Conservation (phyloP, 495 filamentous ascomycete species). For the Thermothielavioides terrestris region DNA sequence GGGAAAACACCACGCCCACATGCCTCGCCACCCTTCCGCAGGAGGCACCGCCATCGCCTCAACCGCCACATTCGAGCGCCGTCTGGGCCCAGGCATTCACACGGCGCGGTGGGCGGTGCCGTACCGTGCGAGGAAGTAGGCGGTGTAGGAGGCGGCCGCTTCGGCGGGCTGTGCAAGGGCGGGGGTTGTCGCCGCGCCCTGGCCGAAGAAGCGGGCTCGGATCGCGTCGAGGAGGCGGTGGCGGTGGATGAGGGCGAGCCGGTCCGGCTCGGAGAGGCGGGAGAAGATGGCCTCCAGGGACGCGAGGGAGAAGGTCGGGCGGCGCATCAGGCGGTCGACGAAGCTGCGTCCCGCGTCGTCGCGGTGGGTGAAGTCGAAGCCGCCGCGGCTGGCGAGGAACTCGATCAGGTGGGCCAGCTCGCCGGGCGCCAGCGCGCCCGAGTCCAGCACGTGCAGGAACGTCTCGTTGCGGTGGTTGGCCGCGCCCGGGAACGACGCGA, state of each 20-base stretch:
- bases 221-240: not conserved
- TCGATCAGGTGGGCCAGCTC: constrained; percentile 2
- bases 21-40: not conserved
- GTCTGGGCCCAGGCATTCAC: no score
- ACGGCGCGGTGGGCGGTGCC: no score
- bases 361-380: constrained; percentile 3
- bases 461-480: constrained; percentile 11
- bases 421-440: not conserved
- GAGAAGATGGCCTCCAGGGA: constrained; percentile 5
- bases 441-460: constrained; percentile 14
- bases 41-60: not conserved
- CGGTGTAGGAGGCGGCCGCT: not conserved
- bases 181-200: no score
- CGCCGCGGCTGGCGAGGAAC: not conserved
- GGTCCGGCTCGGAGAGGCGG: not conserved
- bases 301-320: not conserved
- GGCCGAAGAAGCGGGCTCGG: not conserved
- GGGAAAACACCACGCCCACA: not conserved
- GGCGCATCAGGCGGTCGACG: not conserved
- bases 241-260: not conserved
- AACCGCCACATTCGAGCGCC: not conserved
- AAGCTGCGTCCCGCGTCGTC: constrained; percentile 2
- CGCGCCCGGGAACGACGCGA: not conserved
- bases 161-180: not conserved
- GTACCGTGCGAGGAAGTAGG: constrained; percentile 5